Base-by-base conservation (phyloP, 345 rosid genomes). In the Euphorbia pulcherrima region DNA sequence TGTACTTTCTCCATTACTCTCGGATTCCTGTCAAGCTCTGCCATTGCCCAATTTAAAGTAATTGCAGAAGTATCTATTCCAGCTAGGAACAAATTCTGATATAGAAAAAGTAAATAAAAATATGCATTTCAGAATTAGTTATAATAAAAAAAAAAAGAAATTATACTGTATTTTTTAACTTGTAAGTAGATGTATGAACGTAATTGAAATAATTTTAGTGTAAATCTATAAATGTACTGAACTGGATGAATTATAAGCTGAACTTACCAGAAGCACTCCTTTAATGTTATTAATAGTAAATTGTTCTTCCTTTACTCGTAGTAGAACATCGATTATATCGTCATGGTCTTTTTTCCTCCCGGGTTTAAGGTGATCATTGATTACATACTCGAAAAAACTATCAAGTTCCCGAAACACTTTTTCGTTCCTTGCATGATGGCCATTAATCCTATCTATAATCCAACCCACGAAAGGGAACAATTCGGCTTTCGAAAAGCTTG, bases 1-100 rank as follows among this genome's bases (percentile, higher is more conserved):
- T 84, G 92, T 13, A 74, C 86, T 82, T 80, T 90, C 70, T 81
- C 76, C 91, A 87, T 83, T 54, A 80, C 64, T 64, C 75, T 74
- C 51, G 87, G 85, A 18, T 73, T 79, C 68, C 71, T 79, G 0
- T 41, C 29, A 0, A 89, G 74, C 77, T 87, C 92, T 48, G 96
- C 56, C 84, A 89, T 79, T 21, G 90, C 85, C 96, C 96, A 85
- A 13, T 62, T 64, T 59, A 85, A 60, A 0, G 78, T 72, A 23
- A 79, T 69, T 3, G 89, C 81, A 28, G 78, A 65, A 5, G 88
- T 83, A 77, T 87, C 88, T 6, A 82, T 65, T 39, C 89, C 91
- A 16, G 72, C 91, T 27, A 83, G 24, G 62, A 70, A 70, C 40
- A 70, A 18, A 28, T 70, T 39, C 68, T 52, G 53, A 23, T 2